These are phyloP conservation scores for Neonothopanus nambi DNA, from an alignment of 1,284 basidiomycete species.

Conservation along the genomic window DNA sequence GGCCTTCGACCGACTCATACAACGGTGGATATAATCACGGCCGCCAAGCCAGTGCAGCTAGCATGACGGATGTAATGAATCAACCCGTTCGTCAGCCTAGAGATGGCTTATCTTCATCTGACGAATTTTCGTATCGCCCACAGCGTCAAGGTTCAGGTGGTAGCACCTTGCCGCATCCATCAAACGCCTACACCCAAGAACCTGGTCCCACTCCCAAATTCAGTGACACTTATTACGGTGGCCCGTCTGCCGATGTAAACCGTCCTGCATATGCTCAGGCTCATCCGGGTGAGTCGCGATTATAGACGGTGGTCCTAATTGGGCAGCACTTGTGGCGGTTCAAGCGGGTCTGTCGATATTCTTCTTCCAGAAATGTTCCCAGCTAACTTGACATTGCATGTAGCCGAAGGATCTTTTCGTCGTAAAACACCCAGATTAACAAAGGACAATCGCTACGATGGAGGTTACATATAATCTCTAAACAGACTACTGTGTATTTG, in stretches of 20 bases:
- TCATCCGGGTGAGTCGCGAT: conserved; percentile 51
- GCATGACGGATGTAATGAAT: conserved; percentile 55
- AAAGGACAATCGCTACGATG: conserved; percentile 20
- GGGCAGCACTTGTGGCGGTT: conserved; percentile 24
- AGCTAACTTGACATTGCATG: conserved; percentile 23
- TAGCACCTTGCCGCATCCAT: conserved; percentile 24
- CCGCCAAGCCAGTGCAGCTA: conserved; percentile 53
- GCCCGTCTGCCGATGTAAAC: conserved; percentile 31
- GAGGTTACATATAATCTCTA: conserved; percentile 6
- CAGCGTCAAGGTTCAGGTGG: conserved; percentile 20
- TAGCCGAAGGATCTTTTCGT: conserved; percentile 54
- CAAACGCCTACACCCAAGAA: conserved; percentile 44
- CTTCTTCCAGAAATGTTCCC: conserved; percentile 4
- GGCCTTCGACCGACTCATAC: conserved; percentile 52
- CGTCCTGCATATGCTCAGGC: conserved; percentile 42
- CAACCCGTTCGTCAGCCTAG: conserved; percentile 49
- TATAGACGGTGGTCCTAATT: conserved; percentile 17
- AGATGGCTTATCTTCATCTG: conserved; percentile 38
- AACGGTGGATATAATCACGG: conserved; percentile 42
- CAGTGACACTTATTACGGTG: conserved; percentile 33
- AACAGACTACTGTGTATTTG: conserved; percentile 1
- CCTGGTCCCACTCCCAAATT: conserved; percentile 44
- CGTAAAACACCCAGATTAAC: conserved; percentile 50
- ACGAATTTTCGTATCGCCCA: conserved; percentile 33
- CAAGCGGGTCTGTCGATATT: conserved; percentile 25